Base-by-base conservation (phyloP, 1,139 yeast genomes). In the Sugiyamaella castrensis region DNA sequence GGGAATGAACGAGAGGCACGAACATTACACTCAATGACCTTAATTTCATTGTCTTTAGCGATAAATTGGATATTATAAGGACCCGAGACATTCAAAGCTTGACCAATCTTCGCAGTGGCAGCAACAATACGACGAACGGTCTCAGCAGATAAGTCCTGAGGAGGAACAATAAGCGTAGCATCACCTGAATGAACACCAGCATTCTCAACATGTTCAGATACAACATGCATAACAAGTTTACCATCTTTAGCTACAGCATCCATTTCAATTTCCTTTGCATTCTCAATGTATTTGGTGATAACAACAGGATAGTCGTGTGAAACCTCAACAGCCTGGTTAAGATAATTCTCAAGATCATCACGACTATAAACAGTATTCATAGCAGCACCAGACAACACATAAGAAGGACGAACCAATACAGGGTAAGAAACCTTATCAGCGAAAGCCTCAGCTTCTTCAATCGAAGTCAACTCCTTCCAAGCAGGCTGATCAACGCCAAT, bases 181-280 rank as follows among this genome's bases (percentile, higher is more conserved):
- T 92, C 98, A 77, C 98, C 98, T 53, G 98, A 92, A 73, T 92
- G 98, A 50, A 92, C 97, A 80, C 98, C 98, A 28, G 98, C 98
- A 67, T 92, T 92, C 72, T 92, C 98, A 64, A 92, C 98, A 69
- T 92, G 98, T 72, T 94, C 98, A 51, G 97, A 89, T 53, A 92
- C 96, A 68, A 89, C 98, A 68, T 92, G 98, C 92, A 92, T 88
- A 59, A 92, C 80, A 75, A 92, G 77, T 70, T 89, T 81, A 72
- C 98, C 98, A 65, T 92, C 88, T 67, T 80, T 81, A 46, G 98
- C 98, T 62, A 92, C 98, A 46, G 97, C 98, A 71, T 92, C 98
- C 92, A 92, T 89, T 73, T 92, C 98, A 65, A 92, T 92, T 74
- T 92, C 98, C 75, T 92, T 88, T 46, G 98, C 98, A 59, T 88